A percentile compares a stretch with the other conserved stretches of the same genome.
These are phyloP conservation scores for Athelia sp. DNA, from an alignment of 1,284 basidiomycete genomes.

Conservation along the genomic window DNA sequence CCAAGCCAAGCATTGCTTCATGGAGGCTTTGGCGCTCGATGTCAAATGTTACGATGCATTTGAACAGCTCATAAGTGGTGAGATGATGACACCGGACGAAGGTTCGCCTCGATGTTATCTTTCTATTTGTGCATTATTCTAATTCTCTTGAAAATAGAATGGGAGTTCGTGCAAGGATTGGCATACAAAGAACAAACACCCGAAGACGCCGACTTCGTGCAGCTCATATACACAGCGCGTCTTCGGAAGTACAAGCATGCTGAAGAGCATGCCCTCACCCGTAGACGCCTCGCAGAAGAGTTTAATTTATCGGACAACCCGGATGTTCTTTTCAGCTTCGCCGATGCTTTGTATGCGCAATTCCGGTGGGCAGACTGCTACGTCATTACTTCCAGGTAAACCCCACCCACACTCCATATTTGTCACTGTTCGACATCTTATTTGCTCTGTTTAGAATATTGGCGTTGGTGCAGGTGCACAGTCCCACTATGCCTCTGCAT, in stretches of 20 bases:
- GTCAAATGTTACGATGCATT: slow-evolving; percentile 99
- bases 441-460: slow-evolving; percentile 57
- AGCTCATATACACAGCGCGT: slow-evolving; percentile 87
- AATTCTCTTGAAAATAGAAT: slow-evolving; percentile 53
- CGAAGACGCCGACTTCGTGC: slow-evolving; percentile 87
- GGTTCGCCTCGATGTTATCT: slow-evolving; percentile 41
- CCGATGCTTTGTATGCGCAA: slow-evolving; percentile 84
- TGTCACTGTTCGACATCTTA: not conserved
- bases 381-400: slow-evolving; percentile 77
- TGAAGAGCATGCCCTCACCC: slow-evolving; percentile 75
- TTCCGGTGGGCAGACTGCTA: slow-evolving; percentile 95
- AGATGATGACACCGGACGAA: slow-evolving; percentile 93
- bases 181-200: slow-evolving; percentile 80
- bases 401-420: not conserved
- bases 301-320: slow-evolving; percentile 85
- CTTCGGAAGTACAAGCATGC: slow-evolving; percentile 86
- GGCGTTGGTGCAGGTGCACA: slow-evolving; percentile 75
- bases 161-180: slow-evolving; percentile 89
- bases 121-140: not conserved
- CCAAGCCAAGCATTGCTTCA: slow-evolving; percentile 88
- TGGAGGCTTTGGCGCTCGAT: slow-evolving; percentile 92
- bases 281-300: slow-evolving; percentile 70
- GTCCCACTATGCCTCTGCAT: slow-evolving; percentile 86
- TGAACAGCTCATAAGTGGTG: slow-evolving; percentile 82
- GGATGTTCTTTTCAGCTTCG: slow-evolving; percentile 88